These are phyloP conservation scores for Chimonanthus salicifolius DNA, from an alignment of 164 flowering plant genomes.

Conservation along the genomic window DNA sequence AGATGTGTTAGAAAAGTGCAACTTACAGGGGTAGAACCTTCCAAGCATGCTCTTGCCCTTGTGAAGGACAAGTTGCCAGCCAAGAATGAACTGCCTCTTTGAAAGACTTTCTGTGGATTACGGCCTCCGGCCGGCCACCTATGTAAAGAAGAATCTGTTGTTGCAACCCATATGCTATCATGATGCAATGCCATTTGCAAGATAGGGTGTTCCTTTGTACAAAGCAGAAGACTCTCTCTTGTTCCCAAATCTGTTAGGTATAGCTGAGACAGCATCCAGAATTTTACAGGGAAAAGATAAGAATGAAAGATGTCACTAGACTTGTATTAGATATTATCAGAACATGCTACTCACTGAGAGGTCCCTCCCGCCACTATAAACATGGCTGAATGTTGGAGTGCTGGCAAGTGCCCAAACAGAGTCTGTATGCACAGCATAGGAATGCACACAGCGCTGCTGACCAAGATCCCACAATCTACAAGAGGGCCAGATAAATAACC, in stretches of 20 bases:
- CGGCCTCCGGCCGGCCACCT: conserved; percentile 84
- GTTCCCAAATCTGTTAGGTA: conserved; percentile 93
- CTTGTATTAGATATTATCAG: neutral
- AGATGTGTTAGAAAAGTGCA: neutral
- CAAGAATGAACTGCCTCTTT: conserved; percentile 84
- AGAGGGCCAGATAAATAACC: neutral
- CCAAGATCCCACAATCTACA: conserved; percentile 96
- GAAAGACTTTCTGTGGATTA: conserved; percentile 69
- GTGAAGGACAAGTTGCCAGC: conserved; percentile 94
- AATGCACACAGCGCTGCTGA: conserved; percentile 96
- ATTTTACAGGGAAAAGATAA: neutral
- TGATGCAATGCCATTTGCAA: conserved; percentile 75
- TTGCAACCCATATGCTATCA: conserved; percentile 87
- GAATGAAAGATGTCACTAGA: conserved; percentile 4
- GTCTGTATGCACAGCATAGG: conserved; percentile 98
- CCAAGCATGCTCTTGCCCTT: conserved; percentile 80
- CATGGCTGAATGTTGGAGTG: conserved; percentile 89
- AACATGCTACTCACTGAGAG: conserved; percentile 53
- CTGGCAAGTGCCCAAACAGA: conserved; percentile 99
- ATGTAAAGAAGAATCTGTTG: conserved; percentile 83
- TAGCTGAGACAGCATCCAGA: conserved; percentile 43
- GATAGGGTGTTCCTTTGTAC: conserved; percentile 82
- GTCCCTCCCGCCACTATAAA: conserved; percentile 96
- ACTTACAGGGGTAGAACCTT: conserved; percentile 85
- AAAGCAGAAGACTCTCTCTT: conserved; percentile 90